Conservation (phyloP, 495 filamentous ascomycete species). For the Penicillium samsonianum region DNA sequence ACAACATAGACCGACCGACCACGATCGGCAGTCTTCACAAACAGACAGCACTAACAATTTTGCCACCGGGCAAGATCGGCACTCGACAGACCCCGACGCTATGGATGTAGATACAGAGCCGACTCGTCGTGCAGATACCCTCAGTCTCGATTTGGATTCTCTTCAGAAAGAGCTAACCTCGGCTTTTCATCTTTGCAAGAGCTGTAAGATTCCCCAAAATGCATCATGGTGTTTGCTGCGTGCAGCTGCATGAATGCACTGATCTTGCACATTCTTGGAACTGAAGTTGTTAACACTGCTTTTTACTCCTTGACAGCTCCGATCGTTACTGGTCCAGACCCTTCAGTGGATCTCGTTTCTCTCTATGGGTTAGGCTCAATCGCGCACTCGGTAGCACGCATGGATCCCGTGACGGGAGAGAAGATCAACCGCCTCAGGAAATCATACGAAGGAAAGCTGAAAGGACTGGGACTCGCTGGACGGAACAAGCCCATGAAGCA, state of each 20-base stretch:
- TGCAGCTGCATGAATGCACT: conserved; percentile 32
- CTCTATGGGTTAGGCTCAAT: conserved; percentile 62
- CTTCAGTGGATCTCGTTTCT: conserved; percentile 62
- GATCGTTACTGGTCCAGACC: conserved; percentile 55
- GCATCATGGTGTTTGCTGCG: conserved; percentile 27
- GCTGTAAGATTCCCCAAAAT: conserved; percentile 49
- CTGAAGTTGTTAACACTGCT: conserved; percentile 46
- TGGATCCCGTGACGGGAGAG: conserved; percentile 63
- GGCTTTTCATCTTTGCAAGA: conserved; percentile 55
- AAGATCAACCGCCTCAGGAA: conserved; percentile 76
- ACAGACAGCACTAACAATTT: conserved; percentile 27
- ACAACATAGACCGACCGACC: conserved; percentile 42
- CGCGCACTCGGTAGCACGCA: conserved; percentile 63
- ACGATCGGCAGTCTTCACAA: conserved; percentile 34
- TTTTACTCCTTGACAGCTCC: conserved; percentile 42
- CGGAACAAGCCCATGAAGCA: conserved; percentile 60
- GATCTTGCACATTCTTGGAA: conserved; percentile 33
- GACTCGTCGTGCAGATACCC: conserved; percentile 15
- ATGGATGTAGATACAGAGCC: conserved; percentile 44
- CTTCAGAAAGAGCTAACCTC: conserved; percentile 49
- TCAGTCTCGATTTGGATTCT: conserved; percentile 42
- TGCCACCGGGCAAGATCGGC: conserved; percentile 20
- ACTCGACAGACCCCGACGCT: conserved; percentile 29
- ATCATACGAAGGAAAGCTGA: conserved; percentile 72
- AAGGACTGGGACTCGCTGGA: conserved; percentile 61